Evolutionary conservation across 1,284 basidiomycete species (phyloP), one percentile per base, ranked within the genome.

Genomic region (Mycosarcoma maydis): DNA sequence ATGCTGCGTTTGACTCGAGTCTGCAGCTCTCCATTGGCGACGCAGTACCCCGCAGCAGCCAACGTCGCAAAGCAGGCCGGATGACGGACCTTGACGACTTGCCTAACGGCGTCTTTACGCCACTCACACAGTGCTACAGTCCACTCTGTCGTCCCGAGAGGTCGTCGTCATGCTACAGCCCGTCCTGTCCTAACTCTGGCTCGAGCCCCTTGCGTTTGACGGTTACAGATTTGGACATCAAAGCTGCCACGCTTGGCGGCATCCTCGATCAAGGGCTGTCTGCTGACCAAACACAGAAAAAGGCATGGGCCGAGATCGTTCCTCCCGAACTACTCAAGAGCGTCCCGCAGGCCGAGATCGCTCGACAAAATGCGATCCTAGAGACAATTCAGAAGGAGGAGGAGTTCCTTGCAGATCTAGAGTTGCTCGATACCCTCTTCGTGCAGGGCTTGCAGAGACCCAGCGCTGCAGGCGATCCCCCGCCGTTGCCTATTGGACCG

Each of bases 101-200:
- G 53, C 96, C 96, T 0, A 90, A 91, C 1, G 96, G 96, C 33
- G 93, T 98, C 10, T 97, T 98, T 82, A 98, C 94, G 1, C 87
- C 98, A 20, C 85, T 99, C 61, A 95, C 94, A 0, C 92, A 94
- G 78, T 99, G 96, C 83, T 98, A 98, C 84, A 96, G 93, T 38
- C 94, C 96, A 10, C 98, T 96, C 34, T 98, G 96, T 84, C 82
- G 88, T 88, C 43, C 76, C 26, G 60, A 42, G 2, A 42, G 41
- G 19, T 47, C 37, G 3, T 46, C 49, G 1, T 27, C 23, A 3
- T 78, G 77, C 65, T 81, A 75, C 53, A 62, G 61, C 22, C 48
- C 46, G 6, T 68, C 69, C 44, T 78, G 80, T 52, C 69, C 74
- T 9, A 60, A 68, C 37, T 59, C 73, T 39, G 23, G 39, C 32